Evolutionary conservation across 2,329 filamentous ascomycete genomes (phyloP), one percentile per base, ranked within the genome.

Genomic region (Orbilia oligospora): DNA sequence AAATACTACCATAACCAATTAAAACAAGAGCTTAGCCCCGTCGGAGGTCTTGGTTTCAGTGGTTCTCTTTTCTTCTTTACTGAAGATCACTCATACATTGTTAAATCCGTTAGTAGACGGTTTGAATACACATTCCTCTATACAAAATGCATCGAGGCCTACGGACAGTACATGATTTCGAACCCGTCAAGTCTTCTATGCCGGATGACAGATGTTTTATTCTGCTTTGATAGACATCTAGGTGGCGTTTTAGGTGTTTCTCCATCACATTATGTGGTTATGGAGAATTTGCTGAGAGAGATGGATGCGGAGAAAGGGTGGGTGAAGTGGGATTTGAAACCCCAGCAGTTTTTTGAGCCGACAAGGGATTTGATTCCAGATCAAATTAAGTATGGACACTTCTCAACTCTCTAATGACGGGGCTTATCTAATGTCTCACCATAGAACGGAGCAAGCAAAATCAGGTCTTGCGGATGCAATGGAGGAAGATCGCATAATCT

Each of bases 71-170:
- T 82, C 76, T 82, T 81, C 68, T 82, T 76, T 61, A 80, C 80
- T 1, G 53, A 79, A 44, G 81, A 82, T 18, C 73, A 63, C 16
- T 68, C 66, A 9, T 77, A 76, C 36, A 81, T 82, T 30, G 51
- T 82, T 22, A 82, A 82, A 67, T 80, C 76, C 30, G 76, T 82
- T 55, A 77, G 80, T 33, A 72, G 81, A 10, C 68, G 71, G 61
- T 82, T 82, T 66, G 81, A 82, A 51, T 81, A 82, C 69, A 72
- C 69, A 2, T 82, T 82, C 56, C 56, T 82, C 10, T 82, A 82
- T 53, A 71, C 79, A n/a, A 68, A 80, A 61, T 77, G 81, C 56
- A 70, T 82, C n/a, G 76, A 80, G 20, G 80, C 78, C 9, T 71
- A 81, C 10, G 76, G 69, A 9, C 69, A 72, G 14, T 79, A 82